Evolutionary conservation across 345 rosid species (phyloP), one percentile per base, ranked within the genome.

Genomic region (Erodium maritimum): DNA sequence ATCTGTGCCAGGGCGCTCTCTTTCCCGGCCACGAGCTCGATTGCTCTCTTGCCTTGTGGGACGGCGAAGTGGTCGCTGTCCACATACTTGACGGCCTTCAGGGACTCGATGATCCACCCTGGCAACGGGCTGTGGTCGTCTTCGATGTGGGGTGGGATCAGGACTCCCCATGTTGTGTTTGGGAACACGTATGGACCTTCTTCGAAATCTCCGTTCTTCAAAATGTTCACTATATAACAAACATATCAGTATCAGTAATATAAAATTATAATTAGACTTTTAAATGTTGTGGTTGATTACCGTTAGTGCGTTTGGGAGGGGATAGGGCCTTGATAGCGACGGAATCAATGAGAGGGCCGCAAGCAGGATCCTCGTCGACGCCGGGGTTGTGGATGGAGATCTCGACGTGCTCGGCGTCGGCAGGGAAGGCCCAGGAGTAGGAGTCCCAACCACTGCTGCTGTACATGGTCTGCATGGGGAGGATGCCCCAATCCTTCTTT

Each of bases 361-460:
- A 93, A 34, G 94, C 94, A 0, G 90, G 78, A 42, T 85, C 86
- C 55, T 89, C 91, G 22, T 83, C 88, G 0, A 56, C 61, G 2
- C 93, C 90, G 0, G 96, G 94, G 62, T 93, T 83, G 63, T 93
- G 99, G 59, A 93, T 63, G 0, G 72, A 64, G 59, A 93, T 58
- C 65, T 76, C 80, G 9, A 81, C 61, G 18, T 60, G 52, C 4
- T 69, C 29, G 3, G 65, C 72, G 18, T 78, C 77, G 2, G 98
- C 94, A 23, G 50, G 56, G 64, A 91, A 91, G 0, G 81, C 88
- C 95, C 98, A 86, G 0, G 95, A 55, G 59, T 80, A 91, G 0
- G 88, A 78, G 73, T 91, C 98, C 95, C 95, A 91, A 0, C 94
- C 96, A 21, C 71, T 78, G 69, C 87, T 83, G 20, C 96, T 84